phyloP scores from a whole-genome alignment of 495 filamentous ascomycete genomes.

The Neurospora sp. region DNA sequence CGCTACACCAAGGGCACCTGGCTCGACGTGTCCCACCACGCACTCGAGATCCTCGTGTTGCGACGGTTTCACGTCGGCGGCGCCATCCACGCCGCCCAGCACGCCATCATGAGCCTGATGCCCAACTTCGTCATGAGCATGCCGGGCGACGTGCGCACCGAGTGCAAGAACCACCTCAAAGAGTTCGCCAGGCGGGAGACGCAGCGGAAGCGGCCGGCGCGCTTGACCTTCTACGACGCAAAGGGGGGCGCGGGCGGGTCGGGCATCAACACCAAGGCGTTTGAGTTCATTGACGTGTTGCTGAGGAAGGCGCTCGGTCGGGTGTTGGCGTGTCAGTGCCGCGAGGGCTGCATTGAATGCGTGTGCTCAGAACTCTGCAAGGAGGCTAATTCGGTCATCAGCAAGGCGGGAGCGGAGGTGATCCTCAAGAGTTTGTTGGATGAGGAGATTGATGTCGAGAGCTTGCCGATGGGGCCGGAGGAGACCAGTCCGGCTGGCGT shows the following conservation, averaged over 20 bases:
- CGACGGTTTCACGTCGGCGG: conserved; percentile 71
- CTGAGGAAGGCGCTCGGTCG: conserved; percentile 69
- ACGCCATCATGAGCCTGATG: conserved; percentile 76
- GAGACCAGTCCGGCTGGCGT: conserved; percentile 56
- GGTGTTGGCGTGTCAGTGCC: conserved; percentile 58
- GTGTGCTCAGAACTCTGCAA: conserved; percentile 78
- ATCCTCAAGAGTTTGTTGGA: conserved; percentile 67
- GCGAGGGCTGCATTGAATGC: conserved; percentile 76
- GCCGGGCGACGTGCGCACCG: conserved; percentile 79
- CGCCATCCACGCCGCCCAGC: conserved; percentile 90
- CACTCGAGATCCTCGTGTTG: conserved; percentile 66
- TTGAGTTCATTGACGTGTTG: conserved; percentile 78
- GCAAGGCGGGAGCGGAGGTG: conserved; percentile 76
- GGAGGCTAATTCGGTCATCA: conserved; percentile 86
- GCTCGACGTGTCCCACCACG: conserved; percentile 76
- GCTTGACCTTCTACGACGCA: conserved; percentile 90
- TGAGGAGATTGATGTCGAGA: conserved; percentile 64
- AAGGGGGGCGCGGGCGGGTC: conserved; percentile 76
- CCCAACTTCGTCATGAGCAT: conserved; percentile 82
- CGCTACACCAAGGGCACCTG: conserved; percentile 85
- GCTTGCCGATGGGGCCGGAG: conserved; percentile 71
- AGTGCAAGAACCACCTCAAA: conserved; percentile 74
- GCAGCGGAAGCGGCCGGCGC: conserved; percentile 69
- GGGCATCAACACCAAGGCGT: conserved; percentile 83
- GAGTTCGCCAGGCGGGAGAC: conserved; percentile 59